Evolutionary conservation across 805 yeast genomes (phyloP).

Genomic region (Ogataea naganishii): DNA sequence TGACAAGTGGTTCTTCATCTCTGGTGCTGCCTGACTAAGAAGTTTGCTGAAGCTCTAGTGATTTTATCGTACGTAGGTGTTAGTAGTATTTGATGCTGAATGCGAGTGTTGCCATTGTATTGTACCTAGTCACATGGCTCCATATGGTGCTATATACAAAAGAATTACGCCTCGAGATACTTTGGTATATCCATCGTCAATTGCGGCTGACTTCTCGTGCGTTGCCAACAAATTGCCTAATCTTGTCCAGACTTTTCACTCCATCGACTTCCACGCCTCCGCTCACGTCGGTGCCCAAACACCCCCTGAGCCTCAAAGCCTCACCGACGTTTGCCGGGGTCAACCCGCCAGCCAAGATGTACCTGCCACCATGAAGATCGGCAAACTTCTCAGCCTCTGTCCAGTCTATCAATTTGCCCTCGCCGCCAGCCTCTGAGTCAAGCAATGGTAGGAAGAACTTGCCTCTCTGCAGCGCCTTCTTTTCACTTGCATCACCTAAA

Average conservation of each 20-base stretch:
- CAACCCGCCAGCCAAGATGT: constrained; percentile 84
- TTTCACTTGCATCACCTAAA: constrained; percentile 39
- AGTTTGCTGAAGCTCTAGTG: not conserved
- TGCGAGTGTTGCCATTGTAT: no score
- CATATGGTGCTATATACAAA: no score
- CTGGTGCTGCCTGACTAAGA: constrained; percentile 52
- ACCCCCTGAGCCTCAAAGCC: constrained; percentile 46
- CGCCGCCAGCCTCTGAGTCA: constrained; percentile 90
- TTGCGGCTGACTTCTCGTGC: constrained; percentile 38
- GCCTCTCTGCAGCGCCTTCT: constrained; percentile 14
- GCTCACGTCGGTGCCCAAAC: constrained; percentile 89
- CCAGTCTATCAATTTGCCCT: constrained; percentile 82
- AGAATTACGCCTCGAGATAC: no score
- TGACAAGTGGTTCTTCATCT: constrained; percentile 98
- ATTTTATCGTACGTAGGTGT: not conserved
- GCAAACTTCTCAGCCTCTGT: constrained; percentile 32
- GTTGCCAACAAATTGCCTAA: constrained; percentile 45
- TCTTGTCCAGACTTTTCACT: constrained; percentile 58
- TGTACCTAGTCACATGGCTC: no score
- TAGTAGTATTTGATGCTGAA: not conserved
- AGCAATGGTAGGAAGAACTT: constrained; percentile 53
- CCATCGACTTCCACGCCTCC: constrained; percentile 90
- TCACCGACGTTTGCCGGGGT: constrained; percentile 59
- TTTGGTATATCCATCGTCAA: no score
- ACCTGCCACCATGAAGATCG: constrained; percentile 23